These are phyloP conservation scores for Fusarium sacchari DNA, from an alignment of 2,329 filamentous ascomycete species.

Conservation along the genomic window DNA sequence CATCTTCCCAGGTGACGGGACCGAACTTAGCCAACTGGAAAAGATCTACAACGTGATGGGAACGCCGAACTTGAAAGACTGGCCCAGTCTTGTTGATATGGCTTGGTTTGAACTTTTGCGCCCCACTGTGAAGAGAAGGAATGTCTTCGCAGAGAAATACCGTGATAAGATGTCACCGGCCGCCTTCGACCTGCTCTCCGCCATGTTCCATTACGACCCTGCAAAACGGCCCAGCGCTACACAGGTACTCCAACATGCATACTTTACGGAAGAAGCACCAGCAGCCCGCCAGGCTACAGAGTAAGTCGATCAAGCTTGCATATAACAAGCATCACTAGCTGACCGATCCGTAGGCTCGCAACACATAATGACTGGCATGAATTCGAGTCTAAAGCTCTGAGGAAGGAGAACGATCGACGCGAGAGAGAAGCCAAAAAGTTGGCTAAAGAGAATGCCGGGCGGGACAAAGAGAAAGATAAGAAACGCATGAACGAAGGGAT, in stretches of 20 bases:
- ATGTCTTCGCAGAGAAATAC: conserved; percentile 85
- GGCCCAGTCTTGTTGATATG: conserved; percentile 92
- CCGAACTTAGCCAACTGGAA: conserved; percentile 94
- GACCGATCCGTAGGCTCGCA: conserved; percentile 68
- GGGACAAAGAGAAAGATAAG: conserved; percentile 51
- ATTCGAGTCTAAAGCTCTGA: conserved; percentile 93
- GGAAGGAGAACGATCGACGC: conserved; percentile 84
- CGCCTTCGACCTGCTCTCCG: conserved; percentile 82
- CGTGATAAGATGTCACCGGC: conserved; percentile 78
- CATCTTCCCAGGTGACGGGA: conserved; percentile 94
- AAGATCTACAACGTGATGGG: conserved; percentile 96
- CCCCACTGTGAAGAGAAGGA: conserved; percentile 76
- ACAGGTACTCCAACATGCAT: conserved; percentile 85
- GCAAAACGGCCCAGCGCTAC: conserved; percentile 82
- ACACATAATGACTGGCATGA: conserved; percentile 96
- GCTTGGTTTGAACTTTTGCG: conserved; percentile 95
- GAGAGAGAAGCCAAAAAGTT: conserved; percentile 63
- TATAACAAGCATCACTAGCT: conserved; percentile 33
- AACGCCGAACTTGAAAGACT: conserved; percentile 84
- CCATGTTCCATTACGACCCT: conserved; percentile 93
- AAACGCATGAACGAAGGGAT: conserved; percentile 51
- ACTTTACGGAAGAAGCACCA: conserved; percentile 88
- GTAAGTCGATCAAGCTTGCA: conserved; percentile 62
- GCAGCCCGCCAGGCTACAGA: conserved; percentile 80
- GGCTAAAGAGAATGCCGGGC: conserved; percentile 50